Conservation (phyloP, 805 yeast genomes). For the Jamesozyma jinghongensis region DNA sequence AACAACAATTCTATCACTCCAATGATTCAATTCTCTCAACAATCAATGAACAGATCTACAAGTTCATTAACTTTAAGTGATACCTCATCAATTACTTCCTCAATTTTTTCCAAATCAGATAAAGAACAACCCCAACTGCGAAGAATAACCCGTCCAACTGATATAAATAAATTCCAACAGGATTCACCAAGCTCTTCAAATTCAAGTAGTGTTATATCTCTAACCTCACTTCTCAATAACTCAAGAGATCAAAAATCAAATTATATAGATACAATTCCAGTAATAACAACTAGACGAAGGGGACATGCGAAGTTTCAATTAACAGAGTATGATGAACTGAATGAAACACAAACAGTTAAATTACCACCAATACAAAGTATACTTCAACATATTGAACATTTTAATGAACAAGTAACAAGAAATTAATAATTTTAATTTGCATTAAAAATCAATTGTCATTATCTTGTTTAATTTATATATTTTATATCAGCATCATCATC, state of each 20-base stretch:
- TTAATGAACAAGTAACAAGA: neutral
- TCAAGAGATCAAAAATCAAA: neutral
- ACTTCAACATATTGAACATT: conserved; percentile 12
- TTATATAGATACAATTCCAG: neutral
- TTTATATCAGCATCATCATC: no score
- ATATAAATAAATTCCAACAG: no score
- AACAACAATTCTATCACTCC: neutral
- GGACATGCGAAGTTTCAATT: neutral
- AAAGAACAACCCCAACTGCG: neutral
- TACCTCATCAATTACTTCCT: neutral
- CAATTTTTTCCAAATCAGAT: neutral
- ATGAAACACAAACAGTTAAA: conserved; percentile 1
- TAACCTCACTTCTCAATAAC: conserved; percentile 8
- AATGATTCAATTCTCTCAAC: neutral
- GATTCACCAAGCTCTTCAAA: conserved; percentile 7
- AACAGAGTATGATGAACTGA: neutral
- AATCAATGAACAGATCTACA: neutral
- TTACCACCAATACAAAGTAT: conserved; percentile 21
- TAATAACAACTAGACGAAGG: neutral
- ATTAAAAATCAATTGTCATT: no score
- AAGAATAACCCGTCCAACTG: neutral
- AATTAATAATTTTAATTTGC: no score
- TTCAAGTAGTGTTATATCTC: conserved; percentile 13
- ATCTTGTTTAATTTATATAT: no score
- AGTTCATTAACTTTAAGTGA: conserved; percentile 1